Evolutionary conservation across 768 basidiomycete genomes (phyloP).

Genomic region (Ramaria sp.): DNA sequence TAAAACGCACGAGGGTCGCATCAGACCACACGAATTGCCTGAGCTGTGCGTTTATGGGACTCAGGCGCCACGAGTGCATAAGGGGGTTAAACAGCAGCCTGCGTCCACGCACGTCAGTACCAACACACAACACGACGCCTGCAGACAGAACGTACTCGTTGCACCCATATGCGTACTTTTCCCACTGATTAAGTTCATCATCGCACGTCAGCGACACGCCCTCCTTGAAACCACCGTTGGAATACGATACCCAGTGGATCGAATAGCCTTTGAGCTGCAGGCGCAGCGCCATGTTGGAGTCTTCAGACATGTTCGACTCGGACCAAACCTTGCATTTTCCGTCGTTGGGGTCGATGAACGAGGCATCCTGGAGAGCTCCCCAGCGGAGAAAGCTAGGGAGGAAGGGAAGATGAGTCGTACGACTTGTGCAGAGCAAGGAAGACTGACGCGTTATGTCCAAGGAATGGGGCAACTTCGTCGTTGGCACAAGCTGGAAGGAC

Average conservation of each 20-base stretch:
- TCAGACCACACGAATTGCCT: conserved; percentile 65
- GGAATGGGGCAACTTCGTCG: conserved; percentile 75
- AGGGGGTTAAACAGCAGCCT: conserved; percentile 78
- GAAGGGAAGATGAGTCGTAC: background rate
- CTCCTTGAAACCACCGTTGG: conserved; percentile 79
- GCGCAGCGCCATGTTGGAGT: conserved; percentile 57
- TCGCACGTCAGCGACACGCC: conserved; percentile 84
- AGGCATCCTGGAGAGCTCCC: conserved; percentile 47
- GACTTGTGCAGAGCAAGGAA: background rate
- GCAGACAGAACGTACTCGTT: background rate
- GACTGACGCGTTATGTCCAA: conserved; percentile 70
- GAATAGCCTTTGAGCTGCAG: conserved; percentile 59
- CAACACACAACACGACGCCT: background rate
- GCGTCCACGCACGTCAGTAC: conserved; percentile 11
- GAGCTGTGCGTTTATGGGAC: conserved; percentile 77
- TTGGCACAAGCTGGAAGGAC: conserved; percentile 42
- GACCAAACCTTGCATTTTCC: conserved; percentile 53
- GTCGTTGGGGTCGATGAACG: conserved; percentile 41
- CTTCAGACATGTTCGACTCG: conserved; percentile 54
- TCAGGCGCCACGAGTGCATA: conserved; percentile 61
- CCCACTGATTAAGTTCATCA: conserved; percentile 89
- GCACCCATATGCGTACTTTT: conserved; percentile 68
- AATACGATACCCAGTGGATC: conserved; percentile 82
- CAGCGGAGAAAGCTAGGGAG: conserved; percentile 39
- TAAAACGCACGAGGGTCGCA: conserved; percentile 40